phyloP scores from a whole-genome alignment of 2,329 filamentous ascomycete genomes.

The Calonectria pseudoreteaudii region DNA sequence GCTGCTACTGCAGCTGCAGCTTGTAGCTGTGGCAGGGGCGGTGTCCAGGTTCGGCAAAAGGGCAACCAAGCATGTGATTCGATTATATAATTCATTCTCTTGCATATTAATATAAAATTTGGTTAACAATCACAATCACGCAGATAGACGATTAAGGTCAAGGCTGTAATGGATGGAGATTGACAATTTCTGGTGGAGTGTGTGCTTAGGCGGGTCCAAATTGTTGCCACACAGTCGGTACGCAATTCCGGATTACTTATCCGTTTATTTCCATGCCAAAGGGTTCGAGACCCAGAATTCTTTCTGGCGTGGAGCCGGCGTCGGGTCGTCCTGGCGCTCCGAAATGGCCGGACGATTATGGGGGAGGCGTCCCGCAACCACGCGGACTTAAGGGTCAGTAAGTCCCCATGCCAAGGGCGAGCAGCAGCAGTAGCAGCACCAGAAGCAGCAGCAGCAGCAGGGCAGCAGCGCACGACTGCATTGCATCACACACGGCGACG shows the following conservation, averaged over 20 bases:
- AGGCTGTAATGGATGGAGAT: not conserved
- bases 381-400: constrained; percentile 40
- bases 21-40: not conserved
- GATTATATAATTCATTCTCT: not conserved
- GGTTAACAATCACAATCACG: not conserved
- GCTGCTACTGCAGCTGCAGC: not conserved
- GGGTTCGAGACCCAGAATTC: constrained; percentile 21
- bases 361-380: constrained; percentile 26
- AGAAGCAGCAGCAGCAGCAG: not conserved
- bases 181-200: not conserved
- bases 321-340: constrained; percentile 35
- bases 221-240: constrained; percentile 2
- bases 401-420: constrained; percentile 32
- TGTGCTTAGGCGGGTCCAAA: not conserved
- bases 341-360: constrained; percentile 32
- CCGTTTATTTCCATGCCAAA: not conserved
- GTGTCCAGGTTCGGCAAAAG: not conserved
- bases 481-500: not conserved
- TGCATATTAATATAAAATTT: not conserved
- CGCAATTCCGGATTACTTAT: constrained; percentile 8
- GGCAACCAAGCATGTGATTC: not conserved
- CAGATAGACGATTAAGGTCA: not conserved
- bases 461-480: not conserved
- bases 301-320: constrained; percentile 19
- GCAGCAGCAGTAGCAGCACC: too few relatives aligned